Percentiles rank a stretch among this genome's conserved stretches.
Evolutionary conservation across 1,139 yeast species (phyloP).

Genomic region (Pichia sp.): DNA sequence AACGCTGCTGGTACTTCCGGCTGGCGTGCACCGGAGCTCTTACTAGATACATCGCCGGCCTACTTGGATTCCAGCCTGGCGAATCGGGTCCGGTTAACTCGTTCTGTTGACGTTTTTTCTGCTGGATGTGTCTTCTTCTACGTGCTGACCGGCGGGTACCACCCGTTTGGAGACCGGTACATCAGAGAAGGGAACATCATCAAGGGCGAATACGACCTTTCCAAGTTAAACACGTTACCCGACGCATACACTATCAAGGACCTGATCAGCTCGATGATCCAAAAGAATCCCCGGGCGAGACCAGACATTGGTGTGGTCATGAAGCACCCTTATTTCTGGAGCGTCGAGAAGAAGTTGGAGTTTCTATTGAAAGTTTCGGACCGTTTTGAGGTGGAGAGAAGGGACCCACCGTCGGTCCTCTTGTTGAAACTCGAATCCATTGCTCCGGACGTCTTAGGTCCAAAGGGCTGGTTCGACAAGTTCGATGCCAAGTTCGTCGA

Average conservation of each 20-base stretch:
- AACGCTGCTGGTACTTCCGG: slow-evolving; percentile 97
- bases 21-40: slow-evolving; percentile 95
- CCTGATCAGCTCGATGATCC: slow-evolving; percentile 68
- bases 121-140: slow-evolving; percentile 92
- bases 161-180: slow-evolving; percentile 91
- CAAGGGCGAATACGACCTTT: slow-evolving; percentile 60
- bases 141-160: slow-evolving; percentile 77
- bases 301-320: slow-evolving; percentile 68
- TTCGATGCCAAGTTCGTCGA: slow-evolving; percentile 71
- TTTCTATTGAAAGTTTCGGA: slow-evolving; percentile 85
- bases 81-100: slow-evolving; percentile 63
- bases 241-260: slow-evolving; percentile 66
- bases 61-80: slow-evolving; percentile 36
- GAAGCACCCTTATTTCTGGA: slow-evolving; percentile 89
- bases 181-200: slow-evolving; percentile 85
- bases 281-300: slow-evolving; percentile 60
- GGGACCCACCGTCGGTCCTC: slow-evolving; percentile 80
- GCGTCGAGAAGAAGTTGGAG: slow-evolving; percentile 66
- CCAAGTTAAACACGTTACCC: slow-evolving; percentile 37
- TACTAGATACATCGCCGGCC: slow-evolving; percentile 36
- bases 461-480: slow-evolving; percentile 72
- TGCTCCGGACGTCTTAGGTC: slow-evolving; percentile 51
- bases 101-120: slow-evolving; percentile 91
- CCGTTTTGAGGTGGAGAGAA: slow-evolving; percentile 77
- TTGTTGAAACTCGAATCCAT: slow-evolving; percentile 55